Base-by-base conservation (phyloP, 257 asterid species). In the Schizonepeta tenuifolia region DNA sequence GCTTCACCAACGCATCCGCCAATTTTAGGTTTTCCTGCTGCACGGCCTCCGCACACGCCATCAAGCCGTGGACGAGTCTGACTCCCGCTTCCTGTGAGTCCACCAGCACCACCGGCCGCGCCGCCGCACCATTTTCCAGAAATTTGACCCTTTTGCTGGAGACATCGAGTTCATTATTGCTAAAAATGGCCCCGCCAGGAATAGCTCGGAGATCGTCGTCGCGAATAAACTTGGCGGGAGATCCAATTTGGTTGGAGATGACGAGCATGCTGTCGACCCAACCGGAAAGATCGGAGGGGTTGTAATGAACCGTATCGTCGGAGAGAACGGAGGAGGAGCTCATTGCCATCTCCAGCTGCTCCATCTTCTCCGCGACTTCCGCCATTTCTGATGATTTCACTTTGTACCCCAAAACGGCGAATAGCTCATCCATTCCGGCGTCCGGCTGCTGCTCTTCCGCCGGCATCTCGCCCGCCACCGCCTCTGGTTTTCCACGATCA, bases 51-150 rank as follows among this genome's bases (percentile, higher is more conserved):
- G 88, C 96, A 62, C 96, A 89, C 24, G 96, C 96, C 91, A 87
- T 82, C 44, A 89, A 36, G 33, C 96, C 84, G 70, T 90, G 97
- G 0, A 90, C 93, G 6, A 90, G 87, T 20, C 93, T 74, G 51
- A 92, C 85, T 0, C 98, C 96, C 2, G 89, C 78, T 14, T 92
- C 96, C 65, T 92, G 98, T 1, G 92, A 90, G 53, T 90, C 97
- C 65, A 89, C 95, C 26, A 92, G 75, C 18, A 92, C 86, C 63
- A 88, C 82, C 6, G 92, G 79, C 24, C 87, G 28, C 51, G 9
- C 33, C 67, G 20, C 64, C 41, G 10, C 65, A 1, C 65, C 46
- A 20, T n/a, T 28, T 35, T 60, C 47, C 0, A 1, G 67, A 38
- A 36, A 10, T n/a, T 18, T 61, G 17, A 57, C 68, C 69, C 49